These are phyloP conservation scores for Penicillium bovifimosum DNA, from an alignment of 495 filamentous ascomycete species.

Conservation along the genomic window DNA sequence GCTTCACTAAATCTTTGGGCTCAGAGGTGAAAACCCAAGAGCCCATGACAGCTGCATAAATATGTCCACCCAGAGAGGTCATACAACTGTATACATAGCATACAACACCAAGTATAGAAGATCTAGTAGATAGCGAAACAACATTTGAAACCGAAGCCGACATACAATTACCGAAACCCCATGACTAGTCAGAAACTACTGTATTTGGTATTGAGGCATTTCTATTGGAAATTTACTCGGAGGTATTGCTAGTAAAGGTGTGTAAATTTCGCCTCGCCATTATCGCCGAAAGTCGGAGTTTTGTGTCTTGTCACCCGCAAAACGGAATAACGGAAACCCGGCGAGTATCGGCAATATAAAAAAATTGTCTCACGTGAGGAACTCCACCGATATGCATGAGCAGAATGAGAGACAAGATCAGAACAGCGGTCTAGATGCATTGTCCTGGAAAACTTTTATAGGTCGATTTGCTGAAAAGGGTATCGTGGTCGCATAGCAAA, in stretches of 20 bases:
- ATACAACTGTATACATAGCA: neutral
- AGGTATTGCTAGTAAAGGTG: conserved; percentile 27
- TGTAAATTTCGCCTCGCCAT: conserved; percentile 20
- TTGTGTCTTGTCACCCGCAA: conserved; percentile 22
- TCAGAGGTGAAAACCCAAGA: conserved; percentile 1
- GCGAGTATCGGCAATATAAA: conserved; percentile 35
- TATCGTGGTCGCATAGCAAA: conserved; percentile 11
- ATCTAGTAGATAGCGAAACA: neutral
- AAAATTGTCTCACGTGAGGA: conserved; percentile 18
- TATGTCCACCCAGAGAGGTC: neutral
- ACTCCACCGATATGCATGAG: conserved; percentile 13
- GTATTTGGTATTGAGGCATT: conserved; percentile 33
- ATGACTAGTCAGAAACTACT: conserved; percentile 25
- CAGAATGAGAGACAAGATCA: conserved; percentile 2
- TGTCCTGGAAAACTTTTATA: conserved; percentile 4
- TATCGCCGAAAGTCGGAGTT: conserved; percentile 30
- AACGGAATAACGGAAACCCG: conserved; percentile 26
- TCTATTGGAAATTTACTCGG: conserved; percentile 25
- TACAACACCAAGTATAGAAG: conserved; percentile 1
- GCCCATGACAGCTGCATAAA: conserved; percentile 1
- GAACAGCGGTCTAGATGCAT: neutral
- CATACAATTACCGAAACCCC: conserved; percentile 19
- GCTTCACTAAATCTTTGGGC: conserved; percentile 19
- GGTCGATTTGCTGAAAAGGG: conserved; percentile 5
- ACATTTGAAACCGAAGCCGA: conserved; percentile 3